A percentile compares a stretch with the other conserved stretches of the same genome.
Conservation (phyloP, 768 basidiomycete genomes). For the Suillus spraguei region DNA sequence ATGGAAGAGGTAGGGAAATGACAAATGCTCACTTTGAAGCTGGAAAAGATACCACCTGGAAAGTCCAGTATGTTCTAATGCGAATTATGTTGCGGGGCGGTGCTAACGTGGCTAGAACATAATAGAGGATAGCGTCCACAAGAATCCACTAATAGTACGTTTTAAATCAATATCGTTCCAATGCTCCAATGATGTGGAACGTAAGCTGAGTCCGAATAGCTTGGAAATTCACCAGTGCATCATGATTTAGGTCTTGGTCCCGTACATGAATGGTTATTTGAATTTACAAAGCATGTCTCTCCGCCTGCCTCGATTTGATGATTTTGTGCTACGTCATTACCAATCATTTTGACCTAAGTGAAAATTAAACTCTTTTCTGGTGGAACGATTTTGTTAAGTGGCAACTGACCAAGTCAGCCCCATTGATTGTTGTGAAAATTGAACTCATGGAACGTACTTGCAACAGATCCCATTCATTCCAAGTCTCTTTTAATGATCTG, state of each 20-base stretch:
- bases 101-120: conserved; percentile 47
- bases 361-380: too few species aligned
- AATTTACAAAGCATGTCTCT: conserved; percentile 42
- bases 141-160: conserved; percentile 40
- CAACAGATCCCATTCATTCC: conserved; percentile 47
- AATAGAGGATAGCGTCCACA: conserved; percentile 49
- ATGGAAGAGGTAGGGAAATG: conserved; percentile 12
- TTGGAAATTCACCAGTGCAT: conserved; percentile 33
- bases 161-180: conserved; percentile 42
- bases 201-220: conserved; percentile 44
- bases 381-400: too few species aligned
- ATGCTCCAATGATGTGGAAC: conserved; percentile 42
- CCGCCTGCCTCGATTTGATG: conserved; percentile 24
- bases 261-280: conserved; percentile 38
- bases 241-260: conserved; percentile 31
- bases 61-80: conserved; percentile 56
- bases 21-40: conserved; percentile 30
- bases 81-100: conserved; percentile 47
- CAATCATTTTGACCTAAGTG: conserved; percentile 33
- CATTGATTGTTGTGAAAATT: too few species aligned
- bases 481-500: too few species aligned
- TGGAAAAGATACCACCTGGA: conserved; percentile 49
- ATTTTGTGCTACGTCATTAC: conserved; percentile 43
- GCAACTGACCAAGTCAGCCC: too few species aligned
- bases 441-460: conserved; percentile 26